Percentiles rank a stretch among this genome's conserved stretches.
These are phyloP conservation scores for Incumbomyces delicatus DNA, from an alignment of 2,329 filamentous ascomycete species.

Conservation along the genomic window DNA sequence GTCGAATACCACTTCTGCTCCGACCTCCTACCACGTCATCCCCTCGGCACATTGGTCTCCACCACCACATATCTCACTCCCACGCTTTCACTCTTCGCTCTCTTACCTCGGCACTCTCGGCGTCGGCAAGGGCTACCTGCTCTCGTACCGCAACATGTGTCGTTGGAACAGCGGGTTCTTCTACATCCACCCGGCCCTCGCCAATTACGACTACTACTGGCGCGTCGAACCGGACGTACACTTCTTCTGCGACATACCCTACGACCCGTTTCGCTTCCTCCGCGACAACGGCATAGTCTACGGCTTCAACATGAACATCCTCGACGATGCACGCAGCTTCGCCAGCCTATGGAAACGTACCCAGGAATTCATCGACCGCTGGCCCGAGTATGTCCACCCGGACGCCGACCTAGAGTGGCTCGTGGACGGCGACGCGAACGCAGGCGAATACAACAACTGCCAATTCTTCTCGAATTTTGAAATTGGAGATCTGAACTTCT, in stretches of 20 bases:
- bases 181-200: conserved; percentile 31
- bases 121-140: conserved; percentile 27
- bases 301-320: conserved; percentile 44
- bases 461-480: conserved; percentile 47
- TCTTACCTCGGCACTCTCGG: conserved; percentile 27
- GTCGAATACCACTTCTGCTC: conserved; percentile 22
- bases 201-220: conserved; percentile 51
- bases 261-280: conserved; percentile 31
- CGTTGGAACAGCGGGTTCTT: conserved; percentile 33
- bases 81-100: conserved; percentile 25
- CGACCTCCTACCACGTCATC: conserved; percentile 25
- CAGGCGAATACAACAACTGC: conserved; percentile 40
- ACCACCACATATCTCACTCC: conserved; percentile 23
- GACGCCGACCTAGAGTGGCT: conserved; percentile 44
- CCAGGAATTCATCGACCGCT: conserved; percentile 33
- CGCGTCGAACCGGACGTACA: conserved; percentile 51
- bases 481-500: conserved; percentile 40
- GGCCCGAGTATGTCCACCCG: conserved; percentile 37
- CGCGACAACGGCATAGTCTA: conserved; percentile 27
- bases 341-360: conserved; percentile 39
- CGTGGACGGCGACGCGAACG: conserved; percentile 25
- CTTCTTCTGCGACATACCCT: conserved; percentile 41
- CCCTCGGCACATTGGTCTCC: conserved; percentile 25
- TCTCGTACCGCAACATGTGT: conserved; percentile 32
- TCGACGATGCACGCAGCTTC: conserved; percentile 37